Percentiles rank a stretch among this genome's conserved stretches.
These are phyloP conservation scores for Scortechinia acanthostroma DNA, from an alignment of 2,329 filamentous ascomycete genomes.

Conservation along the genomic window DNA sequence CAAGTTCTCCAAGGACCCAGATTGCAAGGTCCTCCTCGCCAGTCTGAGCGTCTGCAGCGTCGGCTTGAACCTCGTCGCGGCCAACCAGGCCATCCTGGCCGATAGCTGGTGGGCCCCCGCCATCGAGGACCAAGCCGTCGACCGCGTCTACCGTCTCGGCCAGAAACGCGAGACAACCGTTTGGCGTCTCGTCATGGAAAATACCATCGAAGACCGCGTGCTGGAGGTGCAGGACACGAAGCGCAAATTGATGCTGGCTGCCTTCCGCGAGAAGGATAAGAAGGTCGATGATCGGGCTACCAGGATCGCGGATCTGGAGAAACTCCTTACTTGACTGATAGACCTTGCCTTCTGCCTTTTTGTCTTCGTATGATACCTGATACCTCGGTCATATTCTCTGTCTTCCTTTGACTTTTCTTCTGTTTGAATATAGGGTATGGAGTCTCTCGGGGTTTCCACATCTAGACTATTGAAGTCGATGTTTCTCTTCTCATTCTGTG, in stretches of 20 bases:
- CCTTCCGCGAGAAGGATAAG: constrained; percentile 68
- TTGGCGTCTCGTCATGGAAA: constrained; percentile 75
- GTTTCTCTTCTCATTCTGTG: no score
- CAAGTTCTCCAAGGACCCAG: constrained; percentile 57
- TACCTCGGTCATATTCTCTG: not conserved
- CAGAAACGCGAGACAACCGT: constrained; percentile 75
- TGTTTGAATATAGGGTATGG: not conserved
- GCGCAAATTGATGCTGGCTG: constrained; percentile 68
- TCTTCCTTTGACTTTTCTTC: not conserved
- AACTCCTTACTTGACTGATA: constrained; percentile 29
- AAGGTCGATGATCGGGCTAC: constrained; percentile 42
- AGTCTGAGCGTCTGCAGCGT: constrained; percentile 78
- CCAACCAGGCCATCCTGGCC: constrained; percentile 75
- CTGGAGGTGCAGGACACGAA: constrained; percentile 74
- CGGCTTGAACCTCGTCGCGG: constrained; percentile 77
- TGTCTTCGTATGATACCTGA: not conserved
- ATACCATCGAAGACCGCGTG: constrained; percentile 74
- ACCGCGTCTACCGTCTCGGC: constrained; percentile 78
- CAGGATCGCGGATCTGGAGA: constrained; percentile 44
- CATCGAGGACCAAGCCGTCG: constrained; percentile 85
- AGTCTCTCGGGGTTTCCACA: not conserved
- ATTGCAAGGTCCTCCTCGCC: constrained; percentile 72
- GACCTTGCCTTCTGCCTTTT: no score
- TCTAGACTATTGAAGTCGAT: no score
- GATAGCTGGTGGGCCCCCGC: constrained; percentile 91